These are phyloP conservation scores for Fusarium sp. DNA, from an alignment of 2,329 filamentous ascomycete genomes.

Conservation along the genomic window DNA sequence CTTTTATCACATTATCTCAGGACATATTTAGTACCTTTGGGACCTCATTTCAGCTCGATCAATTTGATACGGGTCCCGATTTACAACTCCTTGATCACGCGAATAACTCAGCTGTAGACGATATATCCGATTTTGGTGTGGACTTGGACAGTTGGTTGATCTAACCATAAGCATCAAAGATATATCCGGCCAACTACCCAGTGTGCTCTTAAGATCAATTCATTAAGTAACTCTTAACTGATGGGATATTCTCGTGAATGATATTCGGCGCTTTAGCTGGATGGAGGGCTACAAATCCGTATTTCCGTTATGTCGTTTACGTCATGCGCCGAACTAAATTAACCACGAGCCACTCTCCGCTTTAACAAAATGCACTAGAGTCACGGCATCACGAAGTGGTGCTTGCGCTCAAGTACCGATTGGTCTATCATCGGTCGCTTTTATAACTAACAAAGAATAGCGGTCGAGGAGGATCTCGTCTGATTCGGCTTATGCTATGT, in stretches of 20 bases:
- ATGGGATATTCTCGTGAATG: not conserved
- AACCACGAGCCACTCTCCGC: not conserved
- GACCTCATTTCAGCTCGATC: not conserved
- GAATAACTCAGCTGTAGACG: not conserved
- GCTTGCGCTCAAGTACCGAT: not conserved
- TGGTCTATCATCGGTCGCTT: not conserved
- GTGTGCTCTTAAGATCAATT: not conserved
- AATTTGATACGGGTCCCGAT: not conserved
- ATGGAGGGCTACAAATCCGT: not conserved
- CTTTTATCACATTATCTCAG: rapidly evolving
- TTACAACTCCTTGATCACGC: not conserved
- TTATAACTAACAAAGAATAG: not conserved
- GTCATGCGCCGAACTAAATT: not conserved
- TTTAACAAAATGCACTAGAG: not conserved
- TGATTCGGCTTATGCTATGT: not conserved
- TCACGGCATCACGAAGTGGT: not conserved
- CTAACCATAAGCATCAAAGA: not conserved
- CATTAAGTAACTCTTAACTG: not conserved
- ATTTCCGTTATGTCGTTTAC: not conserved
- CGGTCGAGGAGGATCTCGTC: not conserved
- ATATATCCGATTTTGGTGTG: not conserved
- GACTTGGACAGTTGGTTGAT: not conserved
- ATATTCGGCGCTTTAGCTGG: not conserved
- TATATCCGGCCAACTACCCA: too few species aligned
- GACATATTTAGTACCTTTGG: not conserved